These are phyloP conservation scores for Eimeria necatrix DNA, from an alignment of 169 alveolate genomes.

Conservation along the genomic window DNA sequence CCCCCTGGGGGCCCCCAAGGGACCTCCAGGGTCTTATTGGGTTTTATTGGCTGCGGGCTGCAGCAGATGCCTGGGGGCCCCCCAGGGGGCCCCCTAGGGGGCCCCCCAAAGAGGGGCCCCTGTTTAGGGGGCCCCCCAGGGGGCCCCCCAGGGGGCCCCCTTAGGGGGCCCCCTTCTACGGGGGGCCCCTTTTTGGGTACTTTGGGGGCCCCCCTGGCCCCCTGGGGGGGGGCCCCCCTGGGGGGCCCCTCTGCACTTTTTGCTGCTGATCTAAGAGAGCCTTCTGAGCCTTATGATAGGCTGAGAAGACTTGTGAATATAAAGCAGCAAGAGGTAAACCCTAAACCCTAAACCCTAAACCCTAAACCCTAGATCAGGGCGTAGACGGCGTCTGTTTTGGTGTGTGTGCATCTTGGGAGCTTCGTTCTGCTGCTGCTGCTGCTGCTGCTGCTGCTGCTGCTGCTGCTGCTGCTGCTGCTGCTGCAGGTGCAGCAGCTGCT, in stretches of 20 bases:
- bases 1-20: too few species aligned
- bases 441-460: neutral
- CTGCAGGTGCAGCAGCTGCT: slow-evolving; percentile 60
- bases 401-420: neutral
- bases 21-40: too few species aligned
- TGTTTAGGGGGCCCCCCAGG: too few species aligned
- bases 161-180: too few species aligned
- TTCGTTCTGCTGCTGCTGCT: neutral
- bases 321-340: neutral
- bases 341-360: neutral
- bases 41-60: too few species aligned
- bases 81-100: too few species aligned
- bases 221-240: too few species aligned
- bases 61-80: too few species aligned
- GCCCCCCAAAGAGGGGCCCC: too few species aligned
- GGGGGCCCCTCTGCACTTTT: neutral
- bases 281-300: neutral
- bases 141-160: too few species aligned
- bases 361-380: neutral
- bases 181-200: too few species aligned
- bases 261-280: neutral
- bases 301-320: neutral
- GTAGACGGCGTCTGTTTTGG: neutral
- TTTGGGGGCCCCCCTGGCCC: too few species aligned
- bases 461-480: neutral